Evolutionary conservation across 164 flowering plant genomes (phyloP).

Genomic region (Chimonanthus salicifolius): DNA sequence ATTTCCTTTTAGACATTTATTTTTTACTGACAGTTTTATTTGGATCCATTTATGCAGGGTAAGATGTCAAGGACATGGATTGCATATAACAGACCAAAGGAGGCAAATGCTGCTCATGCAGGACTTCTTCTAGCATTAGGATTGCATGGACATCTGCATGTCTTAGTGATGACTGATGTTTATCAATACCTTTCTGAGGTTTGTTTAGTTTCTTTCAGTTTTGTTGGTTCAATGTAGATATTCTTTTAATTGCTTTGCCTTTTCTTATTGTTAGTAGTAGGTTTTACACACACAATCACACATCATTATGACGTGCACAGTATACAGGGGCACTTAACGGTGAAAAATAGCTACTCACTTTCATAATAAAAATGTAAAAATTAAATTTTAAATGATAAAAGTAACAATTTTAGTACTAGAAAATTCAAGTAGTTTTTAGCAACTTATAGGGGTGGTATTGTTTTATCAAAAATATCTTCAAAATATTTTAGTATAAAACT

Average conservation of each 20-base stretch:
- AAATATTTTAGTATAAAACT: too few species aligned
- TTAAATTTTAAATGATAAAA: too few species aligned
- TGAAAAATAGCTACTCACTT: too few species aligned
- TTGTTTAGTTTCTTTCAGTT: not conserved
- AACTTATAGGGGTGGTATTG: too few species aligned
- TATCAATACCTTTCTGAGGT: conserved; percentile 82
- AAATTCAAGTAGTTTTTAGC: too few species aligned
- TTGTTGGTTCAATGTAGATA: not conserved
- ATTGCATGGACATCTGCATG: conserved; percentile 82
- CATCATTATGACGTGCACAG: too few species aligned
- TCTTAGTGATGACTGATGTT: conserved; percentile 65
- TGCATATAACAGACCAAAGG: conserved; percentile 76
- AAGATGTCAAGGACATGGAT: conserved; percentile 98
- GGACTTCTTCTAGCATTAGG: conserved; percentile 95
- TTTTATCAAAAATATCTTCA: too few species aligned
- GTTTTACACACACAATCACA: too few species aligned
- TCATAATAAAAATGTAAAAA: too few species aligned
- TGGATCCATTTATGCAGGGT: conserved; percentile 42
- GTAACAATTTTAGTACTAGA: too few species aligned
- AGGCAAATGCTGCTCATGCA: conserved; percentile 79
- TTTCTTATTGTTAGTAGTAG: too few species aligned
- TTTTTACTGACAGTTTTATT: not conserved
- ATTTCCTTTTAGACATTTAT: not conserved
- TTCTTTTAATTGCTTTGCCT: not conserved
- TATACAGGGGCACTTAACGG: too few species aligned